phyloP scores from a whole-genome alignment of 148 eudicot genomes.

The Amaranthus cruentus region DNA sequence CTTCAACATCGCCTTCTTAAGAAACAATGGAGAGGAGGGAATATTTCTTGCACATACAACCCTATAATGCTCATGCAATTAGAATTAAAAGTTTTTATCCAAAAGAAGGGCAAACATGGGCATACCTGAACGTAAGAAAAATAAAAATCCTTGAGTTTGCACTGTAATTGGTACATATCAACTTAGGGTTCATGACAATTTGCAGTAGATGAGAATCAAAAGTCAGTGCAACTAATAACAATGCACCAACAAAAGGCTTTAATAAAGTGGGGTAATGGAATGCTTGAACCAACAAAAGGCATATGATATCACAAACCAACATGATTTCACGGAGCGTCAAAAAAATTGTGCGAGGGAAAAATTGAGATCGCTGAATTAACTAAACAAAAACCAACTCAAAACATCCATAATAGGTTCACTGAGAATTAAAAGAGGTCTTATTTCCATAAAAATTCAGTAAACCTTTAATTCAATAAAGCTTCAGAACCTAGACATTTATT shows the following conservation, averaged over 20 bases:
- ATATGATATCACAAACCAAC: background rate
- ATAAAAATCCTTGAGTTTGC: slow-evolving; percentile 75
- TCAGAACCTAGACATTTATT: too few species aligned
- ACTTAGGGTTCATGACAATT: slow-evolving; percentile 59
- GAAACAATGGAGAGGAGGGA: background rate
- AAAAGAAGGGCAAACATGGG: background rate
- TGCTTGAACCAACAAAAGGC: background rate
- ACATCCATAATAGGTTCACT: too few species aligned
- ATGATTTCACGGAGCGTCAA: too few species aligned
- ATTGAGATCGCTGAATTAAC: too few species aligned
- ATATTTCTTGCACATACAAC: background rate
- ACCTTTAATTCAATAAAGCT: too few species aligned
- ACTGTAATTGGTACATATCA: slow-evolving; percentile 38
- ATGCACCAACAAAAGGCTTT: background rate
- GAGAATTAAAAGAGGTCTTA: too few species aligned
- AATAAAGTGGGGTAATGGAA: too few species aligned
- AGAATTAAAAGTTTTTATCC: background rate
- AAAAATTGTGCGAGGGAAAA: too few species aligned
- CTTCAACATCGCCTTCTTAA: background rate
- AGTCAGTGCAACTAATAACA: background rate
- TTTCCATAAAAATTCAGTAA: too few species aligned
- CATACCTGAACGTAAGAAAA: slow-evolving; percentile 79
- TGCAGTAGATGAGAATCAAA: slow-evolving; percentile 15
- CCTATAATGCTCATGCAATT: background rate
- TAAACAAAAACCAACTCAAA: too few species aligned